Evolutionary conservation across 1,139 yeast species (phyloP).

Genomic region (Scheffersomyces insectosa): DNA sequence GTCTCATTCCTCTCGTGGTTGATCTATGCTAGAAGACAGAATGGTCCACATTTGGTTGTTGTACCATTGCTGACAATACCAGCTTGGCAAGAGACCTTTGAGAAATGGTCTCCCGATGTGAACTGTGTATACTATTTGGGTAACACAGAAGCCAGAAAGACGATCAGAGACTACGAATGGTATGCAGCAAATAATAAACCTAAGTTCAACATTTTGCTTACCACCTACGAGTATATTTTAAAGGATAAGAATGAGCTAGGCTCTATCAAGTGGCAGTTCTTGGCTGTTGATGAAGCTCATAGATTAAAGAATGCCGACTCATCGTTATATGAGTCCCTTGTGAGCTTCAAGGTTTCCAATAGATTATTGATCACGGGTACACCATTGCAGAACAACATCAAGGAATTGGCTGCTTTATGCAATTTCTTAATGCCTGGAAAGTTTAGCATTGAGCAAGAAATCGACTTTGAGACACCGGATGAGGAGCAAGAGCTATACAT

Average conservation of each 20-base stretch:
- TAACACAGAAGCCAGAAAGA: slow-evolving; percentile 80
- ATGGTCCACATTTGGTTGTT: slow-evolving; percentile 95
- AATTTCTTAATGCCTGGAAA: slow-evolving; percentile 96
- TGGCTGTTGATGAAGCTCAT: slow-evolving; percentile 99
- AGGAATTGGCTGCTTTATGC: slow-evolving; percentile 92
- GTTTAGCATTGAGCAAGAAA: slow-evolving; percentile 85
- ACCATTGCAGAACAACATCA: slow-evolving; percentile 92
- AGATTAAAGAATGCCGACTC: slow-evolving; percentile 92
- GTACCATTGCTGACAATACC: slow-evolving; percentile 97
- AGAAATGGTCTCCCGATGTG: slow-evolving; percentile 95
- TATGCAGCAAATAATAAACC: slow-evolving; percentile 58
- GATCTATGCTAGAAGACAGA: slow-evolving; percentile 88
- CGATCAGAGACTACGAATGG: slow-evolving; percentile 83
- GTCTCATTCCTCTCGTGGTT: slow-evolving; percentile 94
- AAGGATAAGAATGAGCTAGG: slow-evolving; percentile 85
- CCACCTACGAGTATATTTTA: slow-evolving; percentile 94
- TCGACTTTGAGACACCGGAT: slow-evolving; percentile 86
- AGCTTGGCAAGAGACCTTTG: slow-evolving; percentile 99
- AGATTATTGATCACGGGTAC: slow-evolving; percentile 95
- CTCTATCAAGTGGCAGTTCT: slow-evolving; percentile 85
- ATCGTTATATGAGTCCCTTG: slow-evolving; percentile 84
- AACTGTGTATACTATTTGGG: slow-evolving; percentile 93
- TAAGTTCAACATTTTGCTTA: slow-evolving; percentile 82
- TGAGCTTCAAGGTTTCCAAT: slow-evolving; percentile 79
- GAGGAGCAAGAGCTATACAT: slow-evolving; percentile 86